Percentiles rank a stretch among this genome's conserved stretches.
phyloP scores from a whole-genome alignment of 495 filamentous ascomycete genomes.

The Peziza echinospora region DNA sequence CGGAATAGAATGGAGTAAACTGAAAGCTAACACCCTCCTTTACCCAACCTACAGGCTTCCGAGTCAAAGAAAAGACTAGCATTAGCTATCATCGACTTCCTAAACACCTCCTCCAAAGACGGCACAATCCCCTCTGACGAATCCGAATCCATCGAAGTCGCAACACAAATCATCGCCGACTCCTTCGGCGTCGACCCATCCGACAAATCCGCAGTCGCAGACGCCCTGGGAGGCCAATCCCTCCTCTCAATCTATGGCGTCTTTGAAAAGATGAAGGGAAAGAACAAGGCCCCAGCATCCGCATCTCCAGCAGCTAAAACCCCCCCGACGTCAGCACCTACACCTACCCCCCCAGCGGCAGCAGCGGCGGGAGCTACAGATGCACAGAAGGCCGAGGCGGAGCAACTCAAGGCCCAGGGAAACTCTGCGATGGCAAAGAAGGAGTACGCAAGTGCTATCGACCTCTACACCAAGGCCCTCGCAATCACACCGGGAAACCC shows the following conservation, averaged over 20 bases:
- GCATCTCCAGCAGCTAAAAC: constrained; percentile 16
- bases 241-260: constrained; percentile 79
- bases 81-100: constrained; percentile 90
- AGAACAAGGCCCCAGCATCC: constrained; percentile 22
- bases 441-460: constrained; percentile 63
- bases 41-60: constrained; percentile 2
- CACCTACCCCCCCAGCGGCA: constrained; percentile 8
- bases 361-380: constrained; percentile 26
- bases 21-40: too few relatives aligned
- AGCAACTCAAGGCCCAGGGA: constrained; percentile 70
- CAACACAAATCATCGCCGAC: constrained; percentile 78
- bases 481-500: constrained; percentile 63
- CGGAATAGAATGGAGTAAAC: too few relatives aligned
- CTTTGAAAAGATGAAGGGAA: constrained; percentile 81
- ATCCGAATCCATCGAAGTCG: constrained; percentile 75
- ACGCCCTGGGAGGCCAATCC: constrained; percentile 62
- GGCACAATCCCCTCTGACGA: constrained; percentile 74
- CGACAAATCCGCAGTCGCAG: constrained; percentile 47
- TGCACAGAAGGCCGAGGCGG: constrained; percentile 49
- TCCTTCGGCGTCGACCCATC: constrained; percentile 80
- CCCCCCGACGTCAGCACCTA: constrained; percentile 14
- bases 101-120: constrained; percentile 62
- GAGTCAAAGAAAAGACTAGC: constrained; percentile 78
- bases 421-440: constrained; percentile 86
- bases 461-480: constrained; percentile 66